phyloP scores from a whole-genome alignment of 371 early-diverging fungal species.

The Mortierella sp. region DNA sequence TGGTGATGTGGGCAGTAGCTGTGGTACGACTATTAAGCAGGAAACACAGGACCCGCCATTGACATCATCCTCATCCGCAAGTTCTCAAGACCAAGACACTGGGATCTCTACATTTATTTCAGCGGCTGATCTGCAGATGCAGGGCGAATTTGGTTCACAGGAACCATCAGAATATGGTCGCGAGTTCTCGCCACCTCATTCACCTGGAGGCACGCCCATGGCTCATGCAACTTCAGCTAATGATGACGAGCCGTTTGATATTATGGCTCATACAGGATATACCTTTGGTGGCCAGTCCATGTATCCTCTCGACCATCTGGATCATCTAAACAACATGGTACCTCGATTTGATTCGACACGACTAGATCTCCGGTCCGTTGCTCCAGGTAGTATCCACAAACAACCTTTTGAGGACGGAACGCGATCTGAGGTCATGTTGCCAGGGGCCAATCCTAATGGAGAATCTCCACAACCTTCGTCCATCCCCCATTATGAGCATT shows the following conservation, averaged over 20 bases:
- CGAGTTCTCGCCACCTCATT: slow-evolving; percentile 39
- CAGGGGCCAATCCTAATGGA: slow-evolving; percentile 23
- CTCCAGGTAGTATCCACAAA: slow-evolving; percentile 44
- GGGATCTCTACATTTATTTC: too few species aligned
- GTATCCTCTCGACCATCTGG: slow-evolving; percentile 33
- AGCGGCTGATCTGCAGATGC: too few species aligned
- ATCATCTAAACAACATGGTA: slow-evolving; percentile 31
- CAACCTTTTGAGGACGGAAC: slow-evolving; percentile 20
- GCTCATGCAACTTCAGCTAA: not conserved
- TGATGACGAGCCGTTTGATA: slow-evolving; percentile 23
- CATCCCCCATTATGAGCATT: slow-evolving; percentile 44
- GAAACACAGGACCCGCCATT: slow-evolving; percentile 17
- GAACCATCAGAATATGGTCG: slow-evolving; percentile 32
- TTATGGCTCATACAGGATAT: slow-evolving; percentile 23
- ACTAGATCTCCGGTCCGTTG: slow-evolving; percentile 38
- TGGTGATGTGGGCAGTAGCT: slow-evolving; percentile 3
- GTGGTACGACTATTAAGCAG: slow-evolving; percentile 26
- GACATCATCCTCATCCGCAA: slow-evolving; percentile 4
- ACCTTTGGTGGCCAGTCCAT: slow-evolving; percentile 18
- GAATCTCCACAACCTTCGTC: slow-evolving; percentile 48
- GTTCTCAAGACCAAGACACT: too few species aligned
- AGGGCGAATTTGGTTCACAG: not conserved
- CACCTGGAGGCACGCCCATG: not conserved
- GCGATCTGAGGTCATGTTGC: slow-evolving; percentile 1
- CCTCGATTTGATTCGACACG: slow-evolving; percentile 42